Conservation (phyloP, 352 stramenopile species). For the Phytophthora kernoviae region DNA sequence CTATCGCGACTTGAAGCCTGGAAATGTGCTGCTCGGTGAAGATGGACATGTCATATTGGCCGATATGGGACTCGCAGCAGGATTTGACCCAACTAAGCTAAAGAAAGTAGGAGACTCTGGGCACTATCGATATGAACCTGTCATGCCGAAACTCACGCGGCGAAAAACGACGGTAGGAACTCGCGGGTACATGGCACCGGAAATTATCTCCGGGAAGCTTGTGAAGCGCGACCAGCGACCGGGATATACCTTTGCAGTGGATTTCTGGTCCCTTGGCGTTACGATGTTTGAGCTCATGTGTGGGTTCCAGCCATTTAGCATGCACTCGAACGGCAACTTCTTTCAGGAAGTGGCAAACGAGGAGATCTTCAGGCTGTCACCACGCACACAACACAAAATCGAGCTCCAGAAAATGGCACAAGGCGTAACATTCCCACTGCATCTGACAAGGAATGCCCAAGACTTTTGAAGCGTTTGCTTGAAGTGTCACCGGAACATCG, state of each 20-base stretch:
- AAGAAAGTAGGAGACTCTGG: constrained; percentile 58
- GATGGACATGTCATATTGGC: constrained; percentile 90
- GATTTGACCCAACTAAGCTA: constrained; percentile 56
- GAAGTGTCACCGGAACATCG: constrained; percentile 75
- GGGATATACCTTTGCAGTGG: constrained; percentile 77
- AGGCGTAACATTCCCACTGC: constrained; percentile 61
- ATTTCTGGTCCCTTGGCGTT: constrained; percentile 85
- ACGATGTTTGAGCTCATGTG: constrained; percentile 91
- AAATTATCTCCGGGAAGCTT: constrained; percentile 90
- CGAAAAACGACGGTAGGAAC: constrained; percentile 88
- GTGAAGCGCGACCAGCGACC: constrained; percentile 77
- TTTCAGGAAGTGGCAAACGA: constrained; percentile 83
- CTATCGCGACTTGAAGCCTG: constrained; percentile 90
- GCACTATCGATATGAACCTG: constrained; percentile 51
- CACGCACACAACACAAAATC: constrained; percentile 77
- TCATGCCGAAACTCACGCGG: constrained; percentile 64
- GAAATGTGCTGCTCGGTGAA: constrained; percentile 89
- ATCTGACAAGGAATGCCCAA: constrained; percentile 64
- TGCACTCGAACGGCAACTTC: constrained; percentile 72
- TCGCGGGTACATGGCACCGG: constrained; percentile 91
- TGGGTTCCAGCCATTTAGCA: constrained; percentile 84
- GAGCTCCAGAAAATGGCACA: constrained; percentile 84
- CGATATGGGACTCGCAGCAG: constrained; percentile 86
- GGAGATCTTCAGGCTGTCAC: constrained; percentile 74
- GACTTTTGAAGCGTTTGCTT: constrained; percentile 87